Base-by-base conservation (phyloP, 352 stramenopile species). In the Pythium aristosporum region DNA sequence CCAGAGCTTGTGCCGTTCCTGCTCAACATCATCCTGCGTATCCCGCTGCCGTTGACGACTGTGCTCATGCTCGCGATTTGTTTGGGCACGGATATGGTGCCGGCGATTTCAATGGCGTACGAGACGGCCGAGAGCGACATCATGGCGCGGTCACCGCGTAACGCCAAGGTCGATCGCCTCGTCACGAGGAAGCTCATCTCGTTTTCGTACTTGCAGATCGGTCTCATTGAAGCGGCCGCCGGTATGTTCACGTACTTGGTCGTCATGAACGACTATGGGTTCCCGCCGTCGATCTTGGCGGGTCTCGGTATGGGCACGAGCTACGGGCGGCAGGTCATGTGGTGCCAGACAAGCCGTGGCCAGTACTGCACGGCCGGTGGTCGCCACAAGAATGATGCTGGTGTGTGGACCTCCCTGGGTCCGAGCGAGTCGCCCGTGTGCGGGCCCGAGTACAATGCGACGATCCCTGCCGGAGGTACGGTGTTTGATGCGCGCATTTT, bases 101-200 rank as follows among this genome's bases (percentile, higher is more conserved):
- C 91, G 4, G 89, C 90, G 9, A 96, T 98, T 54, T 96, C 91
- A 11, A 91, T 98, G 73, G 93, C 92, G 8, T 98, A 94, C 67
- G 94, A 98, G 75, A 68, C 69, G 11, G 77, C 87, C 0, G 87
- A 96, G 65, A 89, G 78, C 30, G 87, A 96, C 53, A 96, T 96
- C 63, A 97, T 97, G 89, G 65, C 81, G 13, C 80, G 88, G 1
- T 74, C 82, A 2, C 86, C 89, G 9, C 79, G 89, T 16, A 92
- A 97, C 57, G 76, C 84, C 34, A 80, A 85, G 9, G 73, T 90
- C 2, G 89, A 97, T 48, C 80, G 82, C 36, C 77, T 98, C 1
- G 92, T 98, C 50, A 97, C 86, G 13, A 77, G 72, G 63, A 95
- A 96, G 68, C 80, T 98, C 20, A 80, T 98, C 12, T 88, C 73